These are phyloP conservation scores for Cutaneotrichosporon sp. DNA, from an alignment of 1,284 basidiomycete genomes.

Conservation along the genomic window DNA sequence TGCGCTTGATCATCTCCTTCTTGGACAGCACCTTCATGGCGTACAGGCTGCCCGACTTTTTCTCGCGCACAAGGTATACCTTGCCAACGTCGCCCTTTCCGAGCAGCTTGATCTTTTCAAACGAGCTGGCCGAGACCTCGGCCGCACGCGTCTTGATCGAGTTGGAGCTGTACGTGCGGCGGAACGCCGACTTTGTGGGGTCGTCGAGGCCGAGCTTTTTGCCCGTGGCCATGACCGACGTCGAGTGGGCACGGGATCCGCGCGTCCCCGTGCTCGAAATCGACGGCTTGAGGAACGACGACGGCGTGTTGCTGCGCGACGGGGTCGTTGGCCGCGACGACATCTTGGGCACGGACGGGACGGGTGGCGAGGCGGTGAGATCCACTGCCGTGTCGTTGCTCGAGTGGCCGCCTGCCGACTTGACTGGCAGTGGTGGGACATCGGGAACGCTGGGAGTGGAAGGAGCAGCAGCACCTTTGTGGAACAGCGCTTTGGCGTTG, in stretches of 20 bases:
- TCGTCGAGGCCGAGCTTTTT: neutral
- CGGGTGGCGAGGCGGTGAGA: slow-evolving; percentile 22
- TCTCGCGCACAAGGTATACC: slow-evolving; percentile 91
- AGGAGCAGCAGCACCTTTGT: slow-evolving; percentile 5
- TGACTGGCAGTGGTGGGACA: slow-evolving; percentile 34
- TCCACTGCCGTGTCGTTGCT: slow-evolving; percentile 7
- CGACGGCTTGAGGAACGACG: slow-evolving; percentile 43
- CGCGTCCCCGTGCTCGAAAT: slow-evolving; percentile 30
- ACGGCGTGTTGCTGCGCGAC: slow-evolving; percentile 27
- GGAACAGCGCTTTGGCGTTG: slow-evolving; percentile 85
- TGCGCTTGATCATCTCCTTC: slow-evolving; percentile 96
- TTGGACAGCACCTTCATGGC: slow-evolving; percentile 98
- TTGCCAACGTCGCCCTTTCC: slow-evolving; percentile 95
- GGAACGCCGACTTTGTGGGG: slow-evolving; percentile 61
- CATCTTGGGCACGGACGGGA: slow-evolving; percentile 1
- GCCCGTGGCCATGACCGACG: slow-evolving; percentile 13
- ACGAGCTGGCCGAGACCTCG: slow-evolving; percentile 83
- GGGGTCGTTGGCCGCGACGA: slow-evolving; percentile 50
- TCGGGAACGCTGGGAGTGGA: slow-evolving; percentile 22
- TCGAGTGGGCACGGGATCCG: slow-evolving; percentile 23
- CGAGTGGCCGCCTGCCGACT: slow-evolving; percentile 2
- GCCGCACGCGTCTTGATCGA: slow-evolving; percentile 91
- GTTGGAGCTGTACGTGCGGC: slow-evolving; percentile 92
- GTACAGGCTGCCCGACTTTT: slow-evolving; percentile 86
- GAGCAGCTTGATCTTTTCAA: slow-evolving; percentile 89